A percentile compares a stretch with the other conserved stretches of the same genome.
Conservation (phyloP, 768 basidiomycete species). For the Suillus paluster region DNA sequence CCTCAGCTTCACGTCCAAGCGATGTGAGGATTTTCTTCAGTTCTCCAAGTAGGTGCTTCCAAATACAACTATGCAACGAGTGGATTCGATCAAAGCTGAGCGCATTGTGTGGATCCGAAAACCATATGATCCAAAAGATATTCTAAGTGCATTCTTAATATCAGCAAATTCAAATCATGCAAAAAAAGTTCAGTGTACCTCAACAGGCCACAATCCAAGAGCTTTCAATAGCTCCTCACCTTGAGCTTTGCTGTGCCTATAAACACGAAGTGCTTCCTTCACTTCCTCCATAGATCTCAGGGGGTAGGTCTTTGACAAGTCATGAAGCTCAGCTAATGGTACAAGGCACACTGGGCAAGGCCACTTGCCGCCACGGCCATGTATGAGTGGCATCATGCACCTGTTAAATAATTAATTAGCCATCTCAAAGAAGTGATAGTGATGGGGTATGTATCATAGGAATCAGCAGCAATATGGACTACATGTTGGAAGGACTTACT, state of each 20-base stretch:
- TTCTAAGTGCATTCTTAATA: slow-evolving; percentile 32
- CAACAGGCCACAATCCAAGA: slow-evolving; percentile 21
- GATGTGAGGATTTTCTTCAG: slow-evolving; percentile 26
- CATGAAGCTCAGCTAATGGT: slow-evolving; percentile 25
- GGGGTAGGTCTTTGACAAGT: slow-evolving; percentile 22
- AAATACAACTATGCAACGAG: slow-evolving; percentile 36
- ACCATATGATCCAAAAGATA: slow-evolving; percentile 42
- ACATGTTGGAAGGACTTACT: slow-evolving; percentile 34
- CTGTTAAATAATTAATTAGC: slow-evolving; percentile 21
- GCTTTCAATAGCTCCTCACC: slow-evolving; percentile 27
- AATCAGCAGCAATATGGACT: not conserved
- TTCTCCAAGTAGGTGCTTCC: slow-evolving; percentile 36
- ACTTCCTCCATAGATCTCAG: slow-evolving; percentile 22
- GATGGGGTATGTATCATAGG: too few species aligned
- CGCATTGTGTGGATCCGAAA: slow-evolving; percentile 39
- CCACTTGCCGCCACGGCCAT: slow-evolving; percentile 29
- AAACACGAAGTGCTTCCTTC: slow-evolving; percentile 7
- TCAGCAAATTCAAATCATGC: not conserved
- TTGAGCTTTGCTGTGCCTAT: not conserved
- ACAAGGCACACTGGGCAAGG: slow-evolving; percentile 47
- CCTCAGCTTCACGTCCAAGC: slow-evolving; percentile 15
- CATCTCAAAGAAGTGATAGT: too few species aligned
- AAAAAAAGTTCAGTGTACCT: slow-evolving; percentile 17
- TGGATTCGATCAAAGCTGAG: slow-evolving; percentile 47
- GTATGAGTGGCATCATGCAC: slow-evolving; percentile 43